These are phyloP conservation scores for Wallacemonas sp. DNA, from an alignment of 208 protist genomes.

Conservation along the genomic window DNA sequence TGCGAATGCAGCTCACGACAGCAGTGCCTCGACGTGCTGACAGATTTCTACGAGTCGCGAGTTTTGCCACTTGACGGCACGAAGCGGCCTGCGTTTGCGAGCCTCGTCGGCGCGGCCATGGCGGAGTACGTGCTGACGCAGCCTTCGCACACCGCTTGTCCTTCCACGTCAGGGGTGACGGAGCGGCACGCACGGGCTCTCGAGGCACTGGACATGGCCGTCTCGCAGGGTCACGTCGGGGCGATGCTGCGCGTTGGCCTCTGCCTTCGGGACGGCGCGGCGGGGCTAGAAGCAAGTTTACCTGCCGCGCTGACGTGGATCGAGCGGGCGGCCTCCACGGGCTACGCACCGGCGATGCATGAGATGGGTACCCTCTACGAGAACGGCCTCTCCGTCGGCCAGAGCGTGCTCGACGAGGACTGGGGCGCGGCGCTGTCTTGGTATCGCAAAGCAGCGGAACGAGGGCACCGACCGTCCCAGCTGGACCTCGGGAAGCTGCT, in stretches of 20 bases:
- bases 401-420: constrained; percentile 29
- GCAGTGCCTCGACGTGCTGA: not conserved
- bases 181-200: constrained; percentile 9
- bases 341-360: constrained; percentile 81
- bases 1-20: not conserved
- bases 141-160: not conserved
- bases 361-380: constrained; percentile 78
- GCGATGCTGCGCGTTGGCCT: constrained; percentile 70
- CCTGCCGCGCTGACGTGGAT: constrained; percentile 59
- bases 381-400: constrained; percentile 17
- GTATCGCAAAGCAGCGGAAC: constrained; percentile 59
- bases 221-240: constrained; percentile 38
- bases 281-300: constrained; percentile 37
- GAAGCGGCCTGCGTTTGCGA: not conserved
- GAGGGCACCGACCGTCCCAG: constrained; percentile 55
- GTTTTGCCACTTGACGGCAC: not conserved
- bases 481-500: constrained; percentile 82
- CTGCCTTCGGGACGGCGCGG: constrained; percentile 60
- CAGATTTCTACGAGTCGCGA: not conserved
- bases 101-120: constrained; percentile 37
- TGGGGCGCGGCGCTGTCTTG: constrained; percentile 76
- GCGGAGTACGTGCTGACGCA: constrained; percentile 30
- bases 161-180: not conserved
- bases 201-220: constrained; percentile 47
- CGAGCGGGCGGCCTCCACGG: constrained; percentile 43